phyloP scores from a whole-genome alignment of 192 early-diverging fungal species.

The Coemansia nantahalensis region DNA sequence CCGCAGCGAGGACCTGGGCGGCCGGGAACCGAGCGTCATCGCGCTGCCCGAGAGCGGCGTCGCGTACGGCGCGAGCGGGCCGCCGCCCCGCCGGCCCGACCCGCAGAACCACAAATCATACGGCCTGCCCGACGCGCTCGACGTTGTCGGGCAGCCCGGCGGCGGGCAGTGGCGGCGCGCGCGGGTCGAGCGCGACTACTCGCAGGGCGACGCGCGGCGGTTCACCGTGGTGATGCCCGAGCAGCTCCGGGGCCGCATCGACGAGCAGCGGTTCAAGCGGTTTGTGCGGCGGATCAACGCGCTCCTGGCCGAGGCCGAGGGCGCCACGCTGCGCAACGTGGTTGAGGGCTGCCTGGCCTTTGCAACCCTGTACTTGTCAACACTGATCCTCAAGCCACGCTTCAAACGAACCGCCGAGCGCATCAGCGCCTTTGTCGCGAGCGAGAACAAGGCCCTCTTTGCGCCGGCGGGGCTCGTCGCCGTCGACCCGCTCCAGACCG shows the following conservation, averaged over 20 bases:
- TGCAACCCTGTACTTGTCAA: conserved; percentile 52
- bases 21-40: conserved; percentile 25
- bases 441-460: conserved; percentile 47
- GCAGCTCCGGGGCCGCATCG: conserved; percentile 41
- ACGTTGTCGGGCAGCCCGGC: conserved; percentile 1
- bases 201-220: conserved; percentile 40
- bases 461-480: conserved; percentile 37
- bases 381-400: conserved; percentile 47
- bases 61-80: neutral
- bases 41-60: conserved; percentile 9
- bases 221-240: conserved; percentile 39
- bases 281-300: conserved; percentile 45
- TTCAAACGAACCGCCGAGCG: conserved; percentile 32
- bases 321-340: conserved; percentile 46
- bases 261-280: conserved; percentile 39
- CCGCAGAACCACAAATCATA: conserved; percentile 25
- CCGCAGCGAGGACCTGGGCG: conserved; percentile 1
- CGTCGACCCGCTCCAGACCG: conserved; percentile 51
- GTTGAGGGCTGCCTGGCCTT: conserved; percentile 51
- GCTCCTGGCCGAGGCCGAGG: conserved; percentile 48
- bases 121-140: conserved; percentile 14
- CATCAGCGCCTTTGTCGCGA: conserved; percentile 27
- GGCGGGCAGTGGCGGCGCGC: conserved; percentile 30
- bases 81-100: conserved; percentile 5
- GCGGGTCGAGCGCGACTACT: conserved; percentile 54